Base-by-base conservation (phyloP, 768 basidiomycete genomes). In the Boletellus sp. region DNA sequence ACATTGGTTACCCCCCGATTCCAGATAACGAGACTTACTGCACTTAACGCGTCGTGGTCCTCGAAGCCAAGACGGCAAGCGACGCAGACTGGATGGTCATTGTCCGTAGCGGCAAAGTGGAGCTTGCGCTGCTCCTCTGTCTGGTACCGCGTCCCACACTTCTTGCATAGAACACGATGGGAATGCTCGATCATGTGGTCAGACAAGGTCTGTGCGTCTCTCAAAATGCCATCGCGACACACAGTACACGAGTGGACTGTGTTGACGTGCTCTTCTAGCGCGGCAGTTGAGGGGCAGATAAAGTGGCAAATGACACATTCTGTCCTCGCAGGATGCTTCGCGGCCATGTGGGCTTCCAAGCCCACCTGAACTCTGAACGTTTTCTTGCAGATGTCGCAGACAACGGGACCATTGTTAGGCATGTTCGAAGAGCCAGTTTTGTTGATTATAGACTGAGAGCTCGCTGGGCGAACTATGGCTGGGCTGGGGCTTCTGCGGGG, bases 71-170 rank as follows among this genome's bases (percentile, higher is more conserved):
- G 40, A 23, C 13, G 35, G 44, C 75, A 77, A 32, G 42, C 11
- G 20, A 40, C 20, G 48, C 74, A 76, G 12, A 64, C 59, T 0
- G 73, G 73, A 41, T 78, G 77, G 40, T 54, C 2, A 39, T 68
- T 66, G 16, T 65, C 57, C 4, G 72, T 68, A 11, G 70, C 64
- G 31, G 54, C 56, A 45, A 74, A 76, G 52, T 79, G 78, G 34
- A 57, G 50, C 7, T 48, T 55, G 6, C 70, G 63, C 1, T 67
- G 69, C 16, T 75, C 76, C 35, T 73, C 70, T 10, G 66, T 62
- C 45, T 37, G 56, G 45, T 66, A 68, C 42, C 58, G 69, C 17
- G 68, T 64, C 28, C 65, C 58, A 41, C 67, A 70, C 37, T 20
- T 51, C 54, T 58, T 63, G 56, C 67, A 68, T 35, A 32, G 37